Base-by-base conservation (phyloP, 2,329 filamentous ascomycete species). In the Lecanosticta acicola region DNA sequence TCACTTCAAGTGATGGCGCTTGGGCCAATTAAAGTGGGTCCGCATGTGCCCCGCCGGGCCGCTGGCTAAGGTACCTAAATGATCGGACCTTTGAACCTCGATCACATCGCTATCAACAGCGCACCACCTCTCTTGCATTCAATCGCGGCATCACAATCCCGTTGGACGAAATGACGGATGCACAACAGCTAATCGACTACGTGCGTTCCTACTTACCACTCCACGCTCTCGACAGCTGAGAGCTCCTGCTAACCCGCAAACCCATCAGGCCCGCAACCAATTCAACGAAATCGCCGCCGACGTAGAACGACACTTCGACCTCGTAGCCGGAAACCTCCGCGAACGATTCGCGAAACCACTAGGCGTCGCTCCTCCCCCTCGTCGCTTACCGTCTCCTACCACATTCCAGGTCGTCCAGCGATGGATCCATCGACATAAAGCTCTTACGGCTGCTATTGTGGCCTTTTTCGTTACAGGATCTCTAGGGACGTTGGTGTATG, bases 241-340 rank as follows among this genome's bases (percentile, higher is more conserved):
- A 26, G 20, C 24, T 32, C 37, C 8, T n/a, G n/a, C n/a, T n/a
- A n/a, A n/a, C n/a, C n/a, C n/a, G n/a, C n/a, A n/a, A n/a, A n/a
- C n/a, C n/a, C n/a, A n/a, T 14, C 43, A 55, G 54, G 63, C 63
- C n/a, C 59, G 60, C 20, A 49, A 46, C 18, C 62, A 66, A 35
- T 65, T 67, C 57, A 60, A 66, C 49, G 77, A 86, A 43, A 77
- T 91, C 50, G 87, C 87, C 64, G 84, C 88, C 54, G 84, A 83
- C 56, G 80, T 94, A 64, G 87, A 96, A 68, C 76, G 78, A 48
- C 81, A 89, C 62, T 83, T 95, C 66, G 87, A 95, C 60, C 75
- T 77, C 49, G 81, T 87, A 36, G 86, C 89, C 43, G 73, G 76
- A 29, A 74, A 77, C 32, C 73, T 96, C 38, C 81, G 86, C 63